A percentile compares a stretch with the other conserved stretches of the same genome.
Evolutionary conservation across 2,329 filamentous ascomycete genomes (phyloP).

Genomic region (Penicillium occitanis): DNA sequence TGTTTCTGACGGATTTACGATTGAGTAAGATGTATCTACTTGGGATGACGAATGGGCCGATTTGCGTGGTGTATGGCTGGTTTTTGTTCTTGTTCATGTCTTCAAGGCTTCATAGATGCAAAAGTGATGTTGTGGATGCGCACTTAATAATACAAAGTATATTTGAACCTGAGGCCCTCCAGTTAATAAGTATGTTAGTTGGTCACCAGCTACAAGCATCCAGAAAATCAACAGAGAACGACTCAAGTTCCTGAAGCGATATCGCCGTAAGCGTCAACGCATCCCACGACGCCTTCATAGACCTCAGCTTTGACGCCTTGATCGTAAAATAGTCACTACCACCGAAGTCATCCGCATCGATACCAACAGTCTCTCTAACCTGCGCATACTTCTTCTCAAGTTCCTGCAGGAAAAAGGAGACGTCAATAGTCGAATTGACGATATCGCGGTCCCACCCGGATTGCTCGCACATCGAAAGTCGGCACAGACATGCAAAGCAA

Average conservation of each 20-base stretch:
- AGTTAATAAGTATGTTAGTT: not conserved
- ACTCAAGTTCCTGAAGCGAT: constrained; percentile 3
- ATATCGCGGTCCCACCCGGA: not conserved
- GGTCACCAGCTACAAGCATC: constrained; percentile 10
- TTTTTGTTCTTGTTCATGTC: constrained; percentile 4
- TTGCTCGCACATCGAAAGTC: constrained; percentile 8
- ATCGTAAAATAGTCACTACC: constrained; percentile 14
- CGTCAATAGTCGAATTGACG: constrained; percentile 10
- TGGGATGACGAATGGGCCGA: constrained; percentile 21
- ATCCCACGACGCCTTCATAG: constrained; percentile 14
- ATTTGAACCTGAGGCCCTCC: not conserved
- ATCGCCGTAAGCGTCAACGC: not conserved
- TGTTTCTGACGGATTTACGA: constrained; percentile 45
- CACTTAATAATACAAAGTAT: constrained; percentile 7
- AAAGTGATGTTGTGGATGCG: constrained; percentile 14
- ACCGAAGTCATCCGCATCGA: constrained; percentile 1
- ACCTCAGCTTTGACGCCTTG: constrained; percentile 6
- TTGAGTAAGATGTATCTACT: constrained; percentile 39
- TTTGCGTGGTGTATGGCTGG: constrained; percentile 18
- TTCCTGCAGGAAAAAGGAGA: not conserved
- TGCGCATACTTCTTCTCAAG: constrained; percentile 1
- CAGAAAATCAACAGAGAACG: constrained; percentile 5
- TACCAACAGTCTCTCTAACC: constrained; percentile 5
- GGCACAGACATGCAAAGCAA: not conserved
- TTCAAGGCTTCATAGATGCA: constrained; percentile 9